Percentiles rank a stretch among this genome's conserved stretches.
Evolutionary conservation across 148 eudicot species (phyloP).

Genomic region (Rhododendron williamsianum): DNA sequence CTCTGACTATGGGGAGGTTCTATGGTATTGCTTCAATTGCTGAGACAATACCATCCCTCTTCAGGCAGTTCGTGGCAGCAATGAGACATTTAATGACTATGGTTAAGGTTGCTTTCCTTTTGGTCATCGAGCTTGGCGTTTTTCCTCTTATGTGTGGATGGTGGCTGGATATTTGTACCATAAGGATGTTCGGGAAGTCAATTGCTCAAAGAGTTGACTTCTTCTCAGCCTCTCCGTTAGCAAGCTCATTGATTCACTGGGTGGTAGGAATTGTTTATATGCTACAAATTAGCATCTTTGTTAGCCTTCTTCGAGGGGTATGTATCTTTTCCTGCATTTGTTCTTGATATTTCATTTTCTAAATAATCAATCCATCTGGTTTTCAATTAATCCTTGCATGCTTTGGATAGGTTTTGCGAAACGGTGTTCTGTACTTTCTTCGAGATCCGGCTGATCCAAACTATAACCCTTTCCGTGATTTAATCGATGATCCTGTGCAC

Average conservation of each 20-base stretch:
- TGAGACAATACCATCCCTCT: slow-evolving; percentile 77
- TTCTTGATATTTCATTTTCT: slow-evolving; percentile 1
- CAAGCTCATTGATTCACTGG: slow-evolving; percentile 94
- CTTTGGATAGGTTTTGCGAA: slow-evolving; percentile 68
- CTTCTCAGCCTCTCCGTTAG: slow-evolving; percentile 77
- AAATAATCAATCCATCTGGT: background rate
- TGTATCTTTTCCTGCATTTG: background rate
- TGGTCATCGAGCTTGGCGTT: slow-evolving; percentile 94
- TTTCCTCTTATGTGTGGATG: slow-evolving; percentile 97
- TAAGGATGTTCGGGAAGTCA: slow-evolving; percentile 88
- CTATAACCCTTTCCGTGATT: slow-evolving; percentile 92
- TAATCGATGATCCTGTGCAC: slow-evolving; percentile 95
- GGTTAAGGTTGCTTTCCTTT: slow-evolving; percentile 94
- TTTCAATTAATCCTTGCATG: slow-evolving; percentile 8
- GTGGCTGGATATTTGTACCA: slow-evolving; percentile 97
- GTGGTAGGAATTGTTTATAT: slow-evolving; percentile 91
- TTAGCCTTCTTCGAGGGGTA: slow-evolving; percentile 99
- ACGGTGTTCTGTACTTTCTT: slow-evolving; percentile 90
- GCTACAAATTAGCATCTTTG: slow-evolving; percentile 92
- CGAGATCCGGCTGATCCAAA: slow-evolving; percentile 99
- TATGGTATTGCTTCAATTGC: slow-evolving; percentile 77
- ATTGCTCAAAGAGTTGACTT: slow-evolving; percentile 83
- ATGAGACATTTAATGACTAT: slow-evolving; percentile 92
- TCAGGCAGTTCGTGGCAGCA: slow-evolving; percentile 82
- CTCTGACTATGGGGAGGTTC: slow-evolving; percentile 84